Evolutionary conservation across 305 asterid genomes (phyloP), one percentile per base, ranked within the genome.

Genomic region (Caryopteris hybrid): DNA sequence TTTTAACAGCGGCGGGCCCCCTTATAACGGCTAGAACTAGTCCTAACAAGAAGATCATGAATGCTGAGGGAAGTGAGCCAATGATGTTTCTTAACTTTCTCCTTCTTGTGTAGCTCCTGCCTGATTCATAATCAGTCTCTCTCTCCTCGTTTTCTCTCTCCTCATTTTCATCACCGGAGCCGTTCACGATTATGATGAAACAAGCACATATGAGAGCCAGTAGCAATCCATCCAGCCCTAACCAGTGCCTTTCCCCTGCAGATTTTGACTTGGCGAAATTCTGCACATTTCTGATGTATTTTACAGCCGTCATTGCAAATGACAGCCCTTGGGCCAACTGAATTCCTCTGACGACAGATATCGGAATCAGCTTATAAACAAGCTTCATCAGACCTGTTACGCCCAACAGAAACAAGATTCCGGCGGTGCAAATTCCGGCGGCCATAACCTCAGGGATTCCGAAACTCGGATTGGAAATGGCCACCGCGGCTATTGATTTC

Each of bases 401-500:
- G 10, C 96, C 96, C 5, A 90, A 62, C 1, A 86, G 11, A 38
- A 88, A 61, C 21, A 90, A 41, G 34, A 81, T 81, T 39, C 77
- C 92, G 6, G 68, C 87, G 12, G 92, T 88, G 84, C 86, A 85
- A 58, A 90, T 86, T 22, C 97, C 96, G 11, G 95, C 86, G 8
- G 97, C 94, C 97, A 88, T 90, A 1, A 83, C 82, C 78, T 90
- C 97, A 1, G 96, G 88, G 56, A 90, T 75, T 38, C 83, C 81
- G 63, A 90, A 90, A 42, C 51, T 56, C 0, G 88, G 85, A 36
- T 73, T 64, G 18, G 95, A 77, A 45, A 88, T 82, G 47, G 97
- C 96, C 6, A 69, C 95, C 5, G 96, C 97, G 17, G 97, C 95
- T 8, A 91, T 91, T 3, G 97, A 88, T 58, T 90, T 90, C 97